Evolutionary conservation across 495 filamentous ascomycete genomes (phyloP).

Genomic region (Rhizodiscina lignyota): DNA sequence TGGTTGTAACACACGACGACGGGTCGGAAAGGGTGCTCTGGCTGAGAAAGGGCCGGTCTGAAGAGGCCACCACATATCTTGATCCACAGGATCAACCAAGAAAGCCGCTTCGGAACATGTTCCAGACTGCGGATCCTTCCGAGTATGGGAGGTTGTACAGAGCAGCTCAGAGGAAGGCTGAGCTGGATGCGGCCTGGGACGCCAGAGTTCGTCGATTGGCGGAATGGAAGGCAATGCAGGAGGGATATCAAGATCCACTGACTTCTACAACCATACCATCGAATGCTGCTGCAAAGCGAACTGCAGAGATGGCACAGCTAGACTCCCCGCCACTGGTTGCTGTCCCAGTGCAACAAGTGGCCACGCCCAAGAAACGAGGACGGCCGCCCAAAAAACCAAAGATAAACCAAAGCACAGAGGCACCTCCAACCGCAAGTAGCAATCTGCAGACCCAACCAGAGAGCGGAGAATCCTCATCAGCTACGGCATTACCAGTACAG

Average conservation of each 20-base stretch:
- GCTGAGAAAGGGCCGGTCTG: background rate
- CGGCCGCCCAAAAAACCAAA: conserved; percentile 1
- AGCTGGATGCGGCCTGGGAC: no score
- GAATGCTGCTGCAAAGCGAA: background rate
- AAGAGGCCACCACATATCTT: background rate
- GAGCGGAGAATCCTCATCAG: background rate
- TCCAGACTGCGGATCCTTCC: no score
- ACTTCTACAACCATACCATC: background rate
- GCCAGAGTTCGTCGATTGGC: background rate
- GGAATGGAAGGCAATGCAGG: background rate
- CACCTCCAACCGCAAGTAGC: background rate
- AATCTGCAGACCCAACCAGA: background rate
- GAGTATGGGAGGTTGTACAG: no score
- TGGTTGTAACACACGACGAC: background rate
- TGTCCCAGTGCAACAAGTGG: background rate
- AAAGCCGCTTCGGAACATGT: no score
- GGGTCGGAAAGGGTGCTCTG: background rate
- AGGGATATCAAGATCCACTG: background rate
- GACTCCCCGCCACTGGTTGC: background rate
- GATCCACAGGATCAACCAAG: no score
- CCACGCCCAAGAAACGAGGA: conserved; percentile 2
- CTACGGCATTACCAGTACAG: background rate
- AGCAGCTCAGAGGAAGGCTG: no score
- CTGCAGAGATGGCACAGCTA: background rate
- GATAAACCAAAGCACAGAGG: background rate